Evolutionary conservation across 169 alveolate genomes (phyloP).

Genomic region (Nephromyces sp.): DNA sequence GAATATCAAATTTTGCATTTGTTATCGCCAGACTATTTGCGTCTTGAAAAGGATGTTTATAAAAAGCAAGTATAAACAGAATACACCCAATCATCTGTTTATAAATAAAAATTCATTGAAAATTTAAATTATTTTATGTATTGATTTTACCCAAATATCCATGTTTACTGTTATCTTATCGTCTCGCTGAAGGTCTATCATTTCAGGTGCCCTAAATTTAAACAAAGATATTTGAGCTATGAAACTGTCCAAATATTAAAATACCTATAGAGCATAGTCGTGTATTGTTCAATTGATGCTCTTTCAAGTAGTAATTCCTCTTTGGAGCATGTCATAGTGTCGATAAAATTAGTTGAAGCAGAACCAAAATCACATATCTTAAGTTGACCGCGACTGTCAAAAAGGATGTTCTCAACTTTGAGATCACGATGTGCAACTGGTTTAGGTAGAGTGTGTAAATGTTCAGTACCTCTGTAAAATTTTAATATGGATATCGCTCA

Average conservation of each 20-base stretch:
- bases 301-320: conserved; percentile 37
- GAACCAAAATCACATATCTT: conserved; percentile 78
- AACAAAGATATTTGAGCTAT: not conserved
- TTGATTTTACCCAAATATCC: conserved; percentile 56
- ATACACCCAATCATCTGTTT: conserved; percentile 63
- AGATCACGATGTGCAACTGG: conserved; percentile 72
- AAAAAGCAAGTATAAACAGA: conserved; percentile 58
- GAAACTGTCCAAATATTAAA: not conserved
- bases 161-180: conserved; percentile 51
- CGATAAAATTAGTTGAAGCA: conserved; percentile 25
- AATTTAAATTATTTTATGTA: not conserved
- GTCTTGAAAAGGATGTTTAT: conserved; percentile 70
- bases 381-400: conserved; percentile 5
- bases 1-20: conserved; percentile 52
- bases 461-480: conserved; percentile 9
- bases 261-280: conserved; percentile 65
- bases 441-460: conserved; percentile 29
- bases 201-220: conserved; percentile 59
- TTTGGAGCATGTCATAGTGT: conserved; percentile 4
- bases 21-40: conserved; percentile 58
- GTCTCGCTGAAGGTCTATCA: conserved; percentile 60
- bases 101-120: not conserved
- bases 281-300: conserved; percentile 55
- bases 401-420: conserved; percentile 66
- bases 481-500: not conserved